Evolutionary conservation across 768 basidiomycete species (phyloP), one percentile per base, ranked within the genome.

Genomic region (Mycena galericulata): DNA sequence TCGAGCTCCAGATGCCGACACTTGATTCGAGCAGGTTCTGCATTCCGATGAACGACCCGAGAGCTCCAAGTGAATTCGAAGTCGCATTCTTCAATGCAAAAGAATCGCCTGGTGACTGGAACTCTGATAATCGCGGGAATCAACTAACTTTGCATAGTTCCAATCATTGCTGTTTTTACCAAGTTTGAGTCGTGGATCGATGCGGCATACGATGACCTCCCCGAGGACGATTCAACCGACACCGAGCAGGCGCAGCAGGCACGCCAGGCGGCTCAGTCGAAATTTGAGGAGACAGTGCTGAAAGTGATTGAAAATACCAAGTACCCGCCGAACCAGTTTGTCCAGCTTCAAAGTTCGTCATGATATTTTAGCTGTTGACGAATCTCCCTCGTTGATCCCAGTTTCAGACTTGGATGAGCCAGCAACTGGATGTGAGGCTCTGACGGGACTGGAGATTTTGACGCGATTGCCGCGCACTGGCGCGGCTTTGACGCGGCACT

Each of bases 381-480:
- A 84, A n/a, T n/a, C n/a, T n/a, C n/a, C n/a, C n/a, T 45, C 12
- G 43, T 22, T 45, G 43, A 45, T 45, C 9, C 7, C 3, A 2
- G 24, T 45, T 45, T 45, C n/a, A 45, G 43, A 45, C 4, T 22
- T 45, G 43, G 18, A 45, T 22, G 43, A 45, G 43, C 12, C 43
- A 18, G 7, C 43, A 12, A 45, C 43, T 24, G 54, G 17, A 27
- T 56, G 54, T 26, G 20, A 22, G 40, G 18, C 38, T 9, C 54
- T 56, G 22, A 56, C 54, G n/a, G n/a, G n/a, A n/a, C n/a, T n/a
- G n/a, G n/a, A n/a, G n/a, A n/a, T n/a, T n/a, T n/a, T n/a, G n/a
- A n/a, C n/a, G n/a, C n/a, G n/a, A n/a, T n/a, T n/a, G n/a, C n/a
- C n/a, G n/a, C n/a, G n/a, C n/a, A n/a, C n/a, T n/a, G n/a, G n/a